phyloP scores from a whole-genome alignment of 257 asterid species.

The Coffea eugenioides region DNA sequence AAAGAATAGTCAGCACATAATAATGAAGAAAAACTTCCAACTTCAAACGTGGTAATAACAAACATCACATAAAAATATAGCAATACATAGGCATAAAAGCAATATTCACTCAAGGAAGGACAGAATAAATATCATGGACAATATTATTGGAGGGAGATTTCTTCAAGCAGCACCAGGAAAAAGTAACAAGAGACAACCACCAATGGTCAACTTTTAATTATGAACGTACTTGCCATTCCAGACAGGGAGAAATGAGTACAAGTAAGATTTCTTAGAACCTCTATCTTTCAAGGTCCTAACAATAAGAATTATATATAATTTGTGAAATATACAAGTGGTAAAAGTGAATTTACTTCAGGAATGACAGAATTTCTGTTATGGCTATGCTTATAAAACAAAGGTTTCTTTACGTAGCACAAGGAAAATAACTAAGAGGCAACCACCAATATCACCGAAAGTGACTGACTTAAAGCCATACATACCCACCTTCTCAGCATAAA shows the following conservation, averaged over 20 bases:
- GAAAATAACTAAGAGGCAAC: neutral
- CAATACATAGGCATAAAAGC: neutral
- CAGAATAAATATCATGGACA: neutral
- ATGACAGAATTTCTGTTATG: too few species aligned
- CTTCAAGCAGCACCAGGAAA: constrained; percentile 6
- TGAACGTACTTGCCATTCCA: constrained; percentile 50
- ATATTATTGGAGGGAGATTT: neutral
- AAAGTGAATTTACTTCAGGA: neutral
- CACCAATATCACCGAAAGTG: neutral
- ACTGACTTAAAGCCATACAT: neutral
- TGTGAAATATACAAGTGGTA: neutral
- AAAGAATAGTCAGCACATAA: neutral
- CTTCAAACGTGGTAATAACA: neutral
- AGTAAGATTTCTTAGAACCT: neutral
- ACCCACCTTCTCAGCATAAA: constrained; percentile 80
- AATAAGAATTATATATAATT: too few species aligned
- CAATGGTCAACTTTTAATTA: neutral
- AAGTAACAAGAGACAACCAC: neutral
- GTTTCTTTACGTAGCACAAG: constrained; percentile 4
- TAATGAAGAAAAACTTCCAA: neutral
- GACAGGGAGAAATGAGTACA: constrained; percentile 62
- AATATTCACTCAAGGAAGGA: neutral
- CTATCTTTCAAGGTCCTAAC: too few species aligned
- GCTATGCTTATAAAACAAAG: neutral
- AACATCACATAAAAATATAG: neutral